Base-by-base conservation (phyloP, 768 basidiomycete species). In the Agrocybe praecox region DNA sequence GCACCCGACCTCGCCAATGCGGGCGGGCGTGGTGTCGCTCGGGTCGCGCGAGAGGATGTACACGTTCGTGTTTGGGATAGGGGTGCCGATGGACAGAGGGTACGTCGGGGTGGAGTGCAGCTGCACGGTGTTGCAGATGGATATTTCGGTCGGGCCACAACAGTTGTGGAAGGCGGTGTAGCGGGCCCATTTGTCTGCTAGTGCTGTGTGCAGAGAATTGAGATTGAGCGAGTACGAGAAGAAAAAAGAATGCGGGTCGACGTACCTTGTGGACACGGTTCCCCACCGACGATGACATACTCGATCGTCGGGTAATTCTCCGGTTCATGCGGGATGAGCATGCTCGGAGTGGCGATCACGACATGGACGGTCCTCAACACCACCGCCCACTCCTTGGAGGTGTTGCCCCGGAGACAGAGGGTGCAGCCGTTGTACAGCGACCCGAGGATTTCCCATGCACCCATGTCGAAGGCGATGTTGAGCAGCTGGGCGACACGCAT, bases 111-210 rank as follows among this genome's bases (percentile, higher is more conserved):
- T 40, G 10, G 58, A 61, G 65, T 82, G 81, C 1, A 69, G 69
- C 22, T 79, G 78, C 40, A 80, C 73, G 12, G 83, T 85, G 60
- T 85, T 85, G 24, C 80, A 77, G 52, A 85, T 81, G 0, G 82
- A 80, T 23, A 79, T 76, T 65, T 83, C 83, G 6, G 83, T 85
- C 6, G 82, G 83, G 18, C 83, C 83, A 58, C 82, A 83, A 54
- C 76, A 75, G 62, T 81, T 83, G 65, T 75, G 76, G 65, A 81
- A 83, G 24, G 71, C 71, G 2, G 71, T 71, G 19, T 69, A 64
- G 54, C 65, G 52, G 0, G 75, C 75, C 82, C 82, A 83, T 36
- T 67, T 71, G 61, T 83, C 72, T 5, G 75, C 75, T 8, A 74
- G 66, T 14, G 67, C 75, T 75, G 34, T 2, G 49, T 19, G 10